Evolutionary conservation across 305 asterid species (phyloP).

Genomic region (Plantago lanceolata): DNA sequence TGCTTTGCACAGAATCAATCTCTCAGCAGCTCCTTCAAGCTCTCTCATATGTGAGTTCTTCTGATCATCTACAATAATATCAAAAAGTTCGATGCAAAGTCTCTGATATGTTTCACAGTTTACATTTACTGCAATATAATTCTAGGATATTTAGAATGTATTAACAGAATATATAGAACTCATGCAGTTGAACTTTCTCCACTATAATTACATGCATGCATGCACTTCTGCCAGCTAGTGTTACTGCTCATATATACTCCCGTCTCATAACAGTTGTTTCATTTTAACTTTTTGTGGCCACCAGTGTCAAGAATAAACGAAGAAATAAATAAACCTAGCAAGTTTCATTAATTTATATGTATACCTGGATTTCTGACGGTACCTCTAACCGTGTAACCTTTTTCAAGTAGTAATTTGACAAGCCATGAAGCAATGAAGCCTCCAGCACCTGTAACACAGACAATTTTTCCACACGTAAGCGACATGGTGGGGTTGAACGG

Average conservation of each 20-base stretch:
- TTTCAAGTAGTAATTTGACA: conserved; percentile 73
- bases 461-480: conserved; percentile 52
- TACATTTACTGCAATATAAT: too few relatives aligned
- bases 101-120: background rate
- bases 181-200: background rate
- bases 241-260: too few relatives aligned
- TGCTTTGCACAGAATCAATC: conserved; percentile 61
- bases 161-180: background rate
- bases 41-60: conserved; percentile 71
- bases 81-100: background rate
- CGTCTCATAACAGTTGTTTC: too few relatives aligned
- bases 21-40: conserved; percentile 86
- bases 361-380: conserved; percentile 88
- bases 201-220: background rate
- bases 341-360: too few relatives aligned
- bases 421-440: conserved; percentile 96
- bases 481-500: conserved; percentile 39
- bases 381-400: conserved; percentile 81
- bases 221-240: too few relatives aligned
- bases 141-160: too few relatives aligned
- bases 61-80: conserved; percentile 51
- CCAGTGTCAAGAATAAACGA: background rate
- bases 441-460: conserved; percentile 95
- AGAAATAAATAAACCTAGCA: too few relatives aligned
- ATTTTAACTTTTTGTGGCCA: too few relatives aligned